Conservation (phyloP, 225 moss, liverwort and hornwort genomes). For the Asterella californica region DNA sequence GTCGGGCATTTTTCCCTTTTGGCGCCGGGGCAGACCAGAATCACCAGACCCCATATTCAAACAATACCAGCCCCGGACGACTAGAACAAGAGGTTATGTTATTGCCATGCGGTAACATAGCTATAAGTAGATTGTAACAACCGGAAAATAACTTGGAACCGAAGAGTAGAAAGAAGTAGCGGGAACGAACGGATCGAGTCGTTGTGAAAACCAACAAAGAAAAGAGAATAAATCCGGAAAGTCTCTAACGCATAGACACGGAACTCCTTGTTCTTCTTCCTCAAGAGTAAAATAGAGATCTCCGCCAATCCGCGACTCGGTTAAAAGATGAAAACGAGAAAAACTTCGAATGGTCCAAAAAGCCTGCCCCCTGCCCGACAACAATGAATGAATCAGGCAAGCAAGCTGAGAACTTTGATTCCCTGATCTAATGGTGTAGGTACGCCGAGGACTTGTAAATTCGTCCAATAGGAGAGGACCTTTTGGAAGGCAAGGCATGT, state of each 20-base stretch:
- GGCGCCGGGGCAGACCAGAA: not conserved
- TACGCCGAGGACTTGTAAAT: not conserved
- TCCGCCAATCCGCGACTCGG: not conserved
- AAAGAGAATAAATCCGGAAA: too few species aligned
- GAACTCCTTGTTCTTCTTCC: too few species aligned
- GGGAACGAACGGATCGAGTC: too few species aligned
- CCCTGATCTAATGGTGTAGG: not conserved
- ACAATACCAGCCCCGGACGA: not conserved
- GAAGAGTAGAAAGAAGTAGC: too few species aligned
- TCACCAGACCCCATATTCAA: not conserved
- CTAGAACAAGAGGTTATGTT: not conserved
- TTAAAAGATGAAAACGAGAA: not conserved
- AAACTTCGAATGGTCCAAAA: not conserved
- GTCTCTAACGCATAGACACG: too few species aligned
- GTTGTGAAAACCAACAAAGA: too few species aligned
- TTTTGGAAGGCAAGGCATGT: slow-evolving; percentile 7
- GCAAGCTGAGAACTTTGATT: slow-evolving; percentile 3
- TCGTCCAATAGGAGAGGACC: not conserved
- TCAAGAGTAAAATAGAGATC: not conserved
- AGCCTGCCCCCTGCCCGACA: slow-evolving; percentile 7
- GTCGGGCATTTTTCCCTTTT: not conserved
- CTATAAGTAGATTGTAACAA: too few species aligned
- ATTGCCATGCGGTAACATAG: too few species aligned
- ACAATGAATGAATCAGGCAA: slow-evolving; percentile 5
- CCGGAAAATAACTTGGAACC: too few species aligned